A percentile compares a stretch with the other conserved stretches of the same genome.
These are phyloP conservation scores for Termitomyces sp. DNA, from an alignment of 768 basidiomycete genomes.

Conservation along the genomic window DNA sequence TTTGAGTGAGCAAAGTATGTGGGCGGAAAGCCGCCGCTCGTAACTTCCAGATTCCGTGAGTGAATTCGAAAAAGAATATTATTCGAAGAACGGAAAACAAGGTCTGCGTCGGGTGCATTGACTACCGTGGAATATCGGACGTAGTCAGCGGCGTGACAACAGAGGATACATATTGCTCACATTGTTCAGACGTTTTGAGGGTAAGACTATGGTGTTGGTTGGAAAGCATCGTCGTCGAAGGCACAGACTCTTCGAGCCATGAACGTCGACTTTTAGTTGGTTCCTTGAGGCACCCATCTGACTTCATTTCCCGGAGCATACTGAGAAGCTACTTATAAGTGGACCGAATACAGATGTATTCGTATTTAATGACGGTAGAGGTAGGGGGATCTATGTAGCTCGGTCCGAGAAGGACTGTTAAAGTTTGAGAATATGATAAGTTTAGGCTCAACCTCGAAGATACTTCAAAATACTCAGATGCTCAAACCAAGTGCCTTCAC, in stretches of 20 bases:
- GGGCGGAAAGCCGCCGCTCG: conserved; percentile 14
- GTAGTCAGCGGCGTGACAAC: neutral
- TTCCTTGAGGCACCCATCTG: neutral
- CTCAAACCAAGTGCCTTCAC: too few relatives aligned
- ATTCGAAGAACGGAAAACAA: conserved; percentile 14
- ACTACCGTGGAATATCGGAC: neutral
- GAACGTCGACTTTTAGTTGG: neutral
- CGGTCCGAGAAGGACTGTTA: too few relatives aligned
- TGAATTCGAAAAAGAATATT: conserved; percentile 15
- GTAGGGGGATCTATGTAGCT: too few relatives aligned
- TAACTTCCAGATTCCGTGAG: conserved; percentile 14
- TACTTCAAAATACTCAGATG: too few relatives aligned
- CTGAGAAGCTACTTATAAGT: neutral
- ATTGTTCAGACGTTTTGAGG: neutral
- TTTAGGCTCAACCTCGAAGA: too few relatives aligned
- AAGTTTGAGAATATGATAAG: too few relatives aligned
- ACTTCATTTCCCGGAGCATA: neutral
- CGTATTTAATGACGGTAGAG: too few relatives aligned
- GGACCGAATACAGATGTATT: neutral
- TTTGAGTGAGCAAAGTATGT: neutral
- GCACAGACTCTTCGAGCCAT: too few relatives aligned
- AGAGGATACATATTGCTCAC: neutral
- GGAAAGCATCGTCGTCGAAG: neutral
- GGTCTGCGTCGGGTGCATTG: conserved; percentile 14
- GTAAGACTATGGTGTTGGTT: neutral